Conservation (phyloP, 164 flowering plant genomes). For the Litsea cubeba region DNA sequence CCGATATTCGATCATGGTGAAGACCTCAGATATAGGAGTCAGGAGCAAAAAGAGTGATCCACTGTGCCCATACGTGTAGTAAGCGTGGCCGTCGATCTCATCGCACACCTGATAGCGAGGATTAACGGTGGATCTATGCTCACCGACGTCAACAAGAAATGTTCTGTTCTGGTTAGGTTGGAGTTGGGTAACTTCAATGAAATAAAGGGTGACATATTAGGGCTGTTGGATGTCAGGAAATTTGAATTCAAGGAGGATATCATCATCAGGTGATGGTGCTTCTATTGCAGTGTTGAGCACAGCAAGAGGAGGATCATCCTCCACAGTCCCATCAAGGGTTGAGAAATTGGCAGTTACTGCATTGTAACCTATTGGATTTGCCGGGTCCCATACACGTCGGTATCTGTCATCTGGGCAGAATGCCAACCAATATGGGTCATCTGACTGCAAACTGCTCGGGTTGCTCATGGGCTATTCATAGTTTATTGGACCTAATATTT, state of each 20-base stretch:
- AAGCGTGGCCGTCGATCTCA: neutral
- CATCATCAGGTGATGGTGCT: neutral
- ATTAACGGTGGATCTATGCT: neutral
- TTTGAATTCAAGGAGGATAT: neutral
- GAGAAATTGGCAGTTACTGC: neutral
- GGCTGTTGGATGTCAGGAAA: neutral
- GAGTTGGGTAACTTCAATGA: slow-evolving; percentile 6
- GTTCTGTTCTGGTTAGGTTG: neutral
- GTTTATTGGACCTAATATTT: neutral
- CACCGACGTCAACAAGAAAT: neutral
- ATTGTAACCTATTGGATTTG: neutral
- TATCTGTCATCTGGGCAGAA: slow-evolving; percentile 13
- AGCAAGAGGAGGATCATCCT: slow-evolving; percentile 8
- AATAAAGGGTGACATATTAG: slow-evolving; percentile 6
- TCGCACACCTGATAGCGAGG: slow-evolving; percentile 10
- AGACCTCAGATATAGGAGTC: slow-evolving; percentile 4
- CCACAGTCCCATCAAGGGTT: neutral
- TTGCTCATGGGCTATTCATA: neutral
- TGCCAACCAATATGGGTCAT: neutral
- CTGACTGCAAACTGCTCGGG: neutral
- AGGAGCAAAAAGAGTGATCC: slow-evolving; percentile 1
- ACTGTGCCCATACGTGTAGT: neutral
- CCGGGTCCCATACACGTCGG: slow-evolving; percentile 17
- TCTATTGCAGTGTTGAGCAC: slow-evolving; percentile 7
- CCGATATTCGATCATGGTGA: neutral